These are phyloP conservation scores for Arabidopsis hybrid DNA, from an alignment of 441 rosid genomes.

Conservation along the genomic window DNA sequence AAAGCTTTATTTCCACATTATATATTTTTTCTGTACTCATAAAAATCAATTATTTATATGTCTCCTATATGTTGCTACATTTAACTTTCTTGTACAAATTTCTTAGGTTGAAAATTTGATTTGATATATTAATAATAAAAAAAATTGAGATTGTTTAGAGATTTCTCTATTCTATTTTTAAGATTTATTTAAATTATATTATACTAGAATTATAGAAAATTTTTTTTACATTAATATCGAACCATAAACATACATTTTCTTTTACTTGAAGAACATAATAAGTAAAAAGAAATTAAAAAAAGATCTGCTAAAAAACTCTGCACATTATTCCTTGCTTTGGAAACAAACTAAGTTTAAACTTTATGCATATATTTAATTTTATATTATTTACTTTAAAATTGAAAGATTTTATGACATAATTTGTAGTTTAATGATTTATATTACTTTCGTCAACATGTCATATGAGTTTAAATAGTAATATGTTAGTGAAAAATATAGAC, in stretches of 20 bases:
- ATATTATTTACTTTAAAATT: not conserved
- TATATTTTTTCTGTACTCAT: not conserved
- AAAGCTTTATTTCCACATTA: too few relatives aligned
- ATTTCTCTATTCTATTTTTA: not conserved
- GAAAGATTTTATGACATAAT: not conserved
- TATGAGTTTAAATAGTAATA: not conserved
- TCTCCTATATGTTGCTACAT: not conserved
- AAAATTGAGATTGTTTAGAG: not conserved
- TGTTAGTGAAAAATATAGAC: not conserved
- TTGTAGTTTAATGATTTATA: not conserved
- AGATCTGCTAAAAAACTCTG: not conserved
- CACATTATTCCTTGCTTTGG: conserved; percentile 37
- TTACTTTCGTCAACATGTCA: not conserved
- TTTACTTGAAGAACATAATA: not conserved
- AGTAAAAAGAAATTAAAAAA: not conserved
- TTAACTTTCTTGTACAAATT: not conserved
- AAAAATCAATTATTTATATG: not conserved
- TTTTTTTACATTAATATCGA: not conserved
- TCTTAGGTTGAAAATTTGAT: not conserved
- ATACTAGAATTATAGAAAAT: not conserved
- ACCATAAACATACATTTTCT: not conserved
- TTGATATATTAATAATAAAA: not conserved
- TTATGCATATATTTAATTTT: conserved; percentile 8
- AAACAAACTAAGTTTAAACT: conserved; percentile 30
- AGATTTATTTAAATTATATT: not conserved